Conservation (phyloP, 345 rosid species). For the Hypericum androsaemum region DNA sequence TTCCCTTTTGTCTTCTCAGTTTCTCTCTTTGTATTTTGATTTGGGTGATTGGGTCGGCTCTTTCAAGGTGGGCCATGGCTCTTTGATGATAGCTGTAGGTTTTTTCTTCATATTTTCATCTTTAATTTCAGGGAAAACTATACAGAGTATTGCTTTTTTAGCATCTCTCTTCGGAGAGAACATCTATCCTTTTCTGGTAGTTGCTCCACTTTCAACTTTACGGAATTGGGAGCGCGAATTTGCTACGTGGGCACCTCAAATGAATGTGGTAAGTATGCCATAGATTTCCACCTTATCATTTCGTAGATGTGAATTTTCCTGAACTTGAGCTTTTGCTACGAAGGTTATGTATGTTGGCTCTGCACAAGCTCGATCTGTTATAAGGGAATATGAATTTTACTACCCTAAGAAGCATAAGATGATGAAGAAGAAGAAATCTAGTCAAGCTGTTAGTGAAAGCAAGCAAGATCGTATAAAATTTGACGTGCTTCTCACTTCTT, state of each 20-base stretch:
- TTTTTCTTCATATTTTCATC: slow-evolving; percentile 9
- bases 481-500: slow-evolving; percentile 95
- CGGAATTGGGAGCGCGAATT: slow-evolving; percentile 99
- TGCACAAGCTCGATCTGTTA: slow-evolving; percentile 73
- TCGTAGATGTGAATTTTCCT: slow-evolving; percentile 2
- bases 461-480: slow-evolving; percentile 94
- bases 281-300: slow-evolving; percentile 2
- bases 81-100: neutral
- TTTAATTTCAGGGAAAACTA: slow-evolving; percentile 73
- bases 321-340: slow-evolving; percentile 14
- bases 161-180: slow-evolving; percentile 80
- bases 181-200: slow-evolving; percentile 70
- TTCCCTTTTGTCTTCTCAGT: slow-evolving; percentile 5
- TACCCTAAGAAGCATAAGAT: slow-evolving; percentile 58
- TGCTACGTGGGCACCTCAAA: slow-evolving; percentile 96
- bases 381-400: slow-evolving; percentile 92
- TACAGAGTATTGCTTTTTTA: slow-evolving; percentile 95
- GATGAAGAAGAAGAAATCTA: slow-evolving; percentile 85
- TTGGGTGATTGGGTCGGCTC: slow-evolving; percentile 2
- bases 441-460: slow-evolving; percentile 65
- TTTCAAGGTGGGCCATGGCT: slow-evolving; percentile 9
- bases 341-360: slow-evolving; percentile 96
- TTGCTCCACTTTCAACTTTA: slow-evolving; percentile 97
- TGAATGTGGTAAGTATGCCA: slow-evolving; percentile 81
- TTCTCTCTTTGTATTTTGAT: neutral